Evolutionary conservation across 2,329 filamentous ascomycete genomes (phyloP).

Genomic region (Parastagonospora nodorum): DNA sequence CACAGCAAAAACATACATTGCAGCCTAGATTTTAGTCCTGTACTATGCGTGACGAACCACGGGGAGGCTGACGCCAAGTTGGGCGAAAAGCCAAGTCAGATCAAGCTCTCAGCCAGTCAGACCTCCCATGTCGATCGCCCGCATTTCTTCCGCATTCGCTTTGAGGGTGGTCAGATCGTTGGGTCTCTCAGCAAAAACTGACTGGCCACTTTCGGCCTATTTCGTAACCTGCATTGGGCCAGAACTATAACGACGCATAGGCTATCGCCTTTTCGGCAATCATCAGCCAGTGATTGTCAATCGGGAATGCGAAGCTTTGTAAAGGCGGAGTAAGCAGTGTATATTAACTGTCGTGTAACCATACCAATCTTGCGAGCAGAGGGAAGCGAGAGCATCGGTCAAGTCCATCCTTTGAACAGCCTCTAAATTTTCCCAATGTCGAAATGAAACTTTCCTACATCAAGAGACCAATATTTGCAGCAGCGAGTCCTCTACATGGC

Average conservation of each 20-base stretch:
- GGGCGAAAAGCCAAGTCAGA: background rate
- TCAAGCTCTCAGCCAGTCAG: background rate
- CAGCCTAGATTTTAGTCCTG: too few relatives aligned
- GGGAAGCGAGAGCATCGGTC: background rate
- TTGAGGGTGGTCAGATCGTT: background rate
- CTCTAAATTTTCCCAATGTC: too few relatives aligned
- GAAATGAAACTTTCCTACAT: background rate
- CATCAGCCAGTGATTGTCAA: background rate
- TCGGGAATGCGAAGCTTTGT: background rate
- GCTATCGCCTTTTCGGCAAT: background rate
- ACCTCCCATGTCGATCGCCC: background rate
- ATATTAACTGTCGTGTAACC: background rate
- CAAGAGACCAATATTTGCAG: background rate
- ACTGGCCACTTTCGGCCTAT: background rate
- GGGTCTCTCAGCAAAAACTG: background rate
- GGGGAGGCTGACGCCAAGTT: background rate
- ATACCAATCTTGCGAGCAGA: background rate
- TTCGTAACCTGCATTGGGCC: background rate
- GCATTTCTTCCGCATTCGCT: background rate
- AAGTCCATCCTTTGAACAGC: too few relatives aligned
- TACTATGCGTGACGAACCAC: too few relatives aligned
- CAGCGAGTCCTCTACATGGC: background rate
- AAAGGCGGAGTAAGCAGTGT: background rate
- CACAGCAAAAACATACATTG: too few relatives aligned
- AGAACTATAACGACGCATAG: background rate